Evolutionary conservation across 495 filamentous ascomycete species (phyloP), one percentile per base, ranked within the genome.

Genomic region (Trypethelium eluteriae): DNA sequence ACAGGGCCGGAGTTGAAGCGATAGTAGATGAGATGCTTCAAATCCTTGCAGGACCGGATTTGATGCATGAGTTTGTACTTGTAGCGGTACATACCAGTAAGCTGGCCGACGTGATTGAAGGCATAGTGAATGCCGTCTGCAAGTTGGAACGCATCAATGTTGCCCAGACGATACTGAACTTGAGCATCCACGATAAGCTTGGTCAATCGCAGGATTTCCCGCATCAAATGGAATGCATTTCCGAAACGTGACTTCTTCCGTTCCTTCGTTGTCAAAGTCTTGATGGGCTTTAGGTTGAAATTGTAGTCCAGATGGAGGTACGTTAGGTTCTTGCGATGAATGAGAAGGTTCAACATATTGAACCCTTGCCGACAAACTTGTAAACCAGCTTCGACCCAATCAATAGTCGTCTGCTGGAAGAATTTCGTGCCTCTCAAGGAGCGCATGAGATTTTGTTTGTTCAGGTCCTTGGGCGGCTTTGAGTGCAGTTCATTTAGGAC

Each of bases 41-140:
- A 79, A 79, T 99, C 95, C 75, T 99, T 99, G 81, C 95, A 99
- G 2, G 95, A 94, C 61, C 95, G 92, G 72, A 99, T 98, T 78
- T 99, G 95, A 76, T 99, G 95, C 95, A 99, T 99, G 44, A 99
- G 84, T 81, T 99, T 99, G 81, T 99, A 99, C 83, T 99, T 99
- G 85, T 99, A 99, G 38, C 95, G 90, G 79, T 99, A 99, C 95
- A 99, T 99, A 72, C 95, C 95, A 36, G 95, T 99, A 63, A 99
- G 81, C 78, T 99, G 95, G 62, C 95, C 95, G 66, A 99, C 95
- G 71, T 99, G 95, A 79, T 99, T 99, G 82, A 99, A 98, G 38
- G 95, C 95, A 74, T 98, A 99, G 10, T 97, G 82, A 65, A 99
- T 99, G 76, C 95, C 95, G 76, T 99, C 95, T 3, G 95, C 95